Evolutionary conservation across 106 monocot genomes (phyloP).

Genomic region (Apostasia shenzhenica): DNA sequence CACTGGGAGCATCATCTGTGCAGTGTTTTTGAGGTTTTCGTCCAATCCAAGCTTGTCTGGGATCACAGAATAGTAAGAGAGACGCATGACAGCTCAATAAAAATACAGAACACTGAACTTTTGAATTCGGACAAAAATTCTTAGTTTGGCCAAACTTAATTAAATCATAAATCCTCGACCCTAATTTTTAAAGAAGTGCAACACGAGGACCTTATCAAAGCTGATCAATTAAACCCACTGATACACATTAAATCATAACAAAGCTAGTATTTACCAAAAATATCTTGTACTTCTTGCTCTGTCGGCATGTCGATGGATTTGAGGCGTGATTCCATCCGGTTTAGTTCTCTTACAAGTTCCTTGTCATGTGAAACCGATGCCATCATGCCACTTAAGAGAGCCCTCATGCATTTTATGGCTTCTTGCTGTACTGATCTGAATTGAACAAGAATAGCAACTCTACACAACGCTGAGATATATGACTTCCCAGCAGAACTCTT

Average conservation of each 20-base stretch:
- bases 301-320: conserved; percentile 58
- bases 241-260: not conserved
- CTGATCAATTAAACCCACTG: not conserved
- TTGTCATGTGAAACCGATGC: conserved; percentile 33
- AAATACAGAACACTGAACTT: too few species aligned
- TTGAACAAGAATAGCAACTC: conserved; percentile 28
- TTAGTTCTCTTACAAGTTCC: conserved; percentile 59
- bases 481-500: conserved; percentile 69
- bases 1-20: conserved; percentile 19
- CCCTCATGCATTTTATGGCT: conserved; percentile 80
- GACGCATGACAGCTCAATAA: not conserved
- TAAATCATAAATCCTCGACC: not conserved
- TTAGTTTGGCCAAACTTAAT: not conserved
- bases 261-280: conserved; percentile 27
- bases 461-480: conserved; percentile 62
- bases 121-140: too few species aligned
- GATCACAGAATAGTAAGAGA: not conserved
- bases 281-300: conserved; percentile 39
- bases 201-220: not conserved
- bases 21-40: conserved; percentile 21
- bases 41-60: conserved; percentile 59
- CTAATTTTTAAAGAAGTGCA: not conserved
- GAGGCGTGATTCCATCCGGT: conserved; percentile 46
- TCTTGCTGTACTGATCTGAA: conserved; percentile 60
- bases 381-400: conserved; percentile 45